Conservation (phyloP, 1,139 yeast species). For the Suhomyces guaymorum region DNA sequence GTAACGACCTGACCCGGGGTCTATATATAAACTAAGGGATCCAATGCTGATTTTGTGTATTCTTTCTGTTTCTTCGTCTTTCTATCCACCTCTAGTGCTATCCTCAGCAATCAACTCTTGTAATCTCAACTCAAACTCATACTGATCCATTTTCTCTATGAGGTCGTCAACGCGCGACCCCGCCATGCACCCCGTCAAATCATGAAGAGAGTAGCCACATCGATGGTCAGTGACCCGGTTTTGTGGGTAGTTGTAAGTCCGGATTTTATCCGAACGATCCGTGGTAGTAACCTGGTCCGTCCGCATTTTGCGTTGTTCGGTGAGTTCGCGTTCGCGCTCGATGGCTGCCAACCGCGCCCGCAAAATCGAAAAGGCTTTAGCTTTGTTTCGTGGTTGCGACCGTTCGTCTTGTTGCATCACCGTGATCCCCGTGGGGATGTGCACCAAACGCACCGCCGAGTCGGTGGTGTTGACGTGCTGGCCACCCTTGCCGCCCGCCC, state of each 20-base stretch:
- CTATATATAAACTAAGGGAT: too few species aligned
- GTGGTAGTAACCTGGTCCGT: slow-evolving; percentile 85
- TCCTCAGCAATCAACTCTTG: slow-evolving; percentile 19
- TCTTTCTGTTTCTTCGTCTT: slow-evolving; percentile 1
- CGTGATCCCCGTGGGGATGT: slow-evolving; percentile 85
- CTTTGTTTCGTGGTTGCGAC: slow-evolving; percentile 92
- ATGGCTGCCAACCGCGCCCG: slow-evolving; percentile 82
- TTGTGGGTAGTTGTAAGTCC: slow-evolving; percentile 92
- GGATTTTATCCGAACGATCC: slow-evolving; percentile 87
- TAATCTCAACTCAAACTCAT: slow-evolving; percentile 26
- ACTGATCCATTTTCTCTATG: slow-evolving; percentile 23
- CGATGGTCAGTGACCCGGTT: slow-evolving; percentile 93
- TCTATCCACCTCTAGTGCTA: too few species aligned
- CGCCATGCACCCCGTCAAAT: slow-evolving; percentile 74
- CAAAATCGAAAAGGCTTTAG: slow-evolving; percentile 85
- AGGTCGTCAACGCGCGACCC: slow-evolving; percentile 69
- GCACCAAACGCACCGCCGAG: slow-evolving; percentile 92
- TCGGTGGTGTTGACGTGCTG: slow-evolving; percentile 98
- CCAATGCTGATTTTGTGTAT: too few species aligned
- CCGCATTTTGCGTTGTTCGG: slow-evolving; percentile 65
- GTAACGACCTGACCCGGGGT: too few species aligned
- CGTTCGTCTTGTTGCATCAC: slow-evolving; percentile 94
- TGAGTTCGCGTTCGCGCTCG: slow-evolving; percentile 66
- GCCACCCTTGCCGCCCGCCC: slow-evolving; percentile 98
- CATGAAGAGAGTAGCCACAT: slow-evolving; percentile 76